These are phyloP conservation scores for Hericium alpestre DNA, from an alignment of 768 basidiomycete genomes.

Conservation along the genomic window DNA sequence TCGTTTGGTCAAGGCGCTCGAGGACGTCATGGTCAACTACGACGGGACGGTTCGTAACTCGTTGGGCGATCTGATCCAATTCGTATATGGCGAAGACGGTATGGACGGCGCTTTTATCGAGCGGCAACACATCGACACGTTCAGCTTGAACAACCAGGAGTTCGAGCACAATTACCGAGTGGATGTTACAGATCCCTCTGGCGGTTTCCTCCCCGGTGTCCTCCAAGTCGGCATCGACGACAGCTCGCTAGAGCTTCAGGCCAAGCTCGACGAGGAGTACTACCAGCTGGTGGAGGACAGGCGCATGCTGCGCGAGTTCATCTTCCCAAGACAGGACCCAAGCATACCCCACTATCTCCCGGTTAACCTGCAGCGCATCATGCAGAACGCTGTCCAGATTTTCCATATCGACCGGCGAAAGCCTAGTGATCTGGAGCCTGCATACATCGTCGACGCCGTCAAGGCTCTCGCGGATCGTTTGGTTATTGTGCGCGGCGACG, in stretches of 20 bases:
- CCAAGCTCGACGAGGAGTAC: slow-evolving; percentile 73
- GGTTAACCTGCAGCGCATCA: slow-evolving; percentile 89
- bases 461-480: slow-evolving; percentile 66
- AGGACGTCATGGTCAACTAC: slow-evolving; percentile 95
- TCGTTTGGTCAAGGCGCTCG: slow-evolving; percentile 93
- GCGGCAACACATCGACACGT: slow-evolving; percentile 87
- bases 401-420: slow-evolving; percentile 95
- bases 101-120: slow-evolving; percentile 99
- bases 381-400: slow-evolving; percentile 91
- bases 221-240: slow-evolving; percentile 86
- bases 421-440: slow-evolving; percentile 84
- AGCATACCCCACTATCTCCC: slow-evolving; percentile 77
- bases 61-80: slow-evolving; percentile 90
- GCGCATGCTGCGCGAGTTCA: slow-evolving; percentile 62
- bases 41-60: slow-evolving; percentile 98
- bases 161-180: slow-evolving; percentile 94
- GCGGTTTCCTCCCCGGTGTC: slow-evolving; percentile 69
- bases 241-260: slow-evolving; percentile 73
- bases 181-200: slow-evolving; percentile 76
- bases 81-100: slow-evolving; percentile 96
- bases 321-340: slow-evolving; percentile 71
- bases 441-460: slow-evolving; percentile 75
- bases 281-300: slow-evolving; percentile 61
- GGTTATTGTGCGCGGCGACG: slow-evolving; percentile 80
- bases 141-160: slow-evolving; percentile 65